Evolutionary conservation across 2,329 filamentous ascomycete species (phyloP), one percentile per base, ranked within the genome.

Genomic region (Paramyrothecium sp.): DNA sequence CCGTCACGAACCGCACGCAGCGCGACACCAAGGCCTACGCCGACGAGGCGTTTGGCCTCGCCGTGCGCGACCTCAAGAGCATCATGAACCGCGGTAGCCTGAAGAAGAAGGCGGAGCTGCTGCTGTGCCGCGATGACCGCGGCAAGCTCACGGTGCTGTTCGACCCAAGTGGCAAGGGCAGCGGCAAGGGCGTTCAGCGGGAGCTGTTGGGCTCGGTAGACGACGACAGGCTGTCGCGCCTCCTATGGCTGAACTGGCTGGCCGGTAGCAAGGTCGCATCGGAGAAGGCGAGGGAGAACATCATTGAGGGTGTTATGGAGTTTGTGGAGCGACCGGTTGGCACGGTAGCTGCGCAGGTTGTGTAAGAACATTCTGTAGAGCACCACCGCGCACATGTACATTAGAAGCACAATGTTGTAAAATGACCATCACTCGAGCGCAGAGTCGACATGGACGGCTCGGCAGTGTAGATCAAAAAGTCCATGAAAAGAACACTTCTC

Each of bases 211-310:
- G 95, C 2, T 77, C 81, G 0, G 86, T 98, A 1, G 66, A 73
- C 0, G 95, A 98, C 68, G 90, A 95, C 77, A 81, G 94, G 55
- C 79, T 99, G 13, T 89, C 89, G 56, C 85, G 90, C 57, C 76
- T 94, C 58, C 77, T 98, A 21, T 98, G 94, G 94, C 75, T 97
- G 69, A 89, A 93, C 64, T 99, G 97, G 74, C 78, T 99, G 33
- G 91, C 86, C 4, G 95, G 95, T 0, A 89, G 86, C 71, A 92
- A 88, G 66, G 92, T 97, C 11, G 92, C 92, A 30, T 96, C 91
- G 61, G 92, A 97, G 72, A 80, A 83, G 3, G 91, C 92, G 17
- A 83, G 94, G 63, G 81, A 86, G 74, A 96, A 84, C 64, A 89
- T 99, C 53, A 89, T 96, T 3, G 87, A 96, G 51, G 95, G 95